Percentiles rank a stretch among this genome's conserved stretches.
Conservation (phyloP, 2,329 filamentous ascomycete species). For the Harringtonia aguacate region DNA sequence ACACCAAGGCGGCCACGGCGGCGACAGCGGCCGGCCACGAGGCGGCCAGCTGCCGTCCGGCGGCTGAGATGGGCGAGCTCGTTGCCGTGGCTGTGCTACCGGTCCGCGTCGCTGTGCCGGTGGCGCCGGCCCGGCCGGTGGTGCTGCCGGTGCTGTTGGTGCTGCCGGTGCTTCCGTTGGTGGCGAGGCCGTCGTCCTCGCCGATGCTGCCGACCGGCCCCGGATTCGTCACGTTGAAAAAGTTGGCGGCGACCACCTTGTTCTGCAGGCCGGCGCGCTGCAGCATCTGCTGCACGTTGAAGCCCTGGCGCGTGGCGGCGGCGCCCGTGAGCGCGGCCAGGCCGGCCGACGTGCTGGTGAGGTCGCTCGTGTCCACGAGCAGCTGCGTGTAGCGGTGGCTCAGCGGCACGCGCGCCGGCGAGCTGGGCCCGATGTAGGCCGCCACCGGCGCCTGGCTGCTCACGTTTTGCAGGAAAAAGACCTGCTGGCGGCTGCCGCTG, state of each 20-base stretch:
- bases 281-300: slow-evolving; percentile 21
- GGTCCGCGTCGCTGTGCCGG: too few species aligned
- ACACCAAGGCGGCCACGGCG: too few species aligned
- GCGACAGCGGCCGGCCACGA: too few species aligned
- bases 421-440: slow-evolving; percentile 25
- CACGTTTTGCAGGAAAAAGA: slow-evolving; percentile 23
- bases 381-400: slow-evolving; percentile 28
- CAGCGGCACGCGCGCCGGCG: slow-evolving; percentile 24
- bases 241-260: slow-evolving; percentile 25
- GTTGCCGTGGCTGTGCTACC: too few species aligned
- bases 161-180: too few species aligned
- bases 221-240: slow-evolving; percentile 26
- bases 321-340: slow-evolving; percentile 16
- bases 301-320: slow-evolving; percentile 19
- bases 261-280: slow-evolving; percentile 18
- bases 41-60: too few species aligned
- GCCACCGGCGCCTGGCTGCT: slow-evolving; percentile 16
- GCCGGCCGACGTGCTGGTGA: slow-evolving; percentile 8
- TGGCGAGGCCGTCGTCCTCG: too few species aligned
- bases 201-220: slow-evolving; percentile 17
- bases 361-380: slow-evolving; percentile 25
- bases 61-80: too few species aligned
- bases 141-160: too few species aligned
- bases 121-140: too few species aligned
- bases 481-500: slow-evolving; percentile 6